Evolutionary conservation across 768 basidiomycete species (phyloP).

Genomic region (Leucosporidium yakuticum): DNA sequence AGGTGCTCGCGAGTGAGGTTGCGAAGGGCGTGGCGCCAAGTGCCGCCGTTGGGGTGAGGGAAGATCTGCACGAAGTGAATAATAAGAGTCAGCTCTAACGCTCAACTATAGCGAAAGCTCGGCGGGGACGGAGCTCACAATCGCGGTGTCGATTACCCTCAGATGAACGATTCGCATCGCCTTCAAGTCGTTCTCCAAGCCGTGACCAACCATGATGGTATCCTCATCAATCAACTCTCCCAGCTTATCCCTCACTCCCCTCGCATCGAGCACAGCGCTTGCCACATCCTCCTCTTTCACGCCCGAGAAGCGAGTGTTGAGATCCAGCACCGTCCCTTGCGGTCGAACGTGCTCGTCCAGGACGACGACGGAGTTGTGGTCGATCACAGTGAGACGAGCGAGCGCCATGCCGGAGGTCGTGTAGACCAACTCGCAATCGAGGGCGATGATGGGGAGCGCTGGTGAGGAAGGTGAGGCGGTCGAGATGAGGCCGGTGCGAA

Average conservation of each 20-base stretch:
- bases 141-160: constrained; percentile 76
- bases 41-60: constrained; percentile 70
- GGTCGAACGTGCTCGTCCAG: constrained; percentile 70
- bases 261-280: constrained; percentile 60
- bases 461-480: constrained; percentile 37
- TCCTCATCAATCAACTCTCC: constrained; percentile 65
- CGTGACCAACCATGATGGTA: constrained; percentile 68
- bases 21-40: constrained; percentile 70
- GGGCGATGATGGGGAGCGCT: constrained; percentile 68
- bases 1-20: constrained; percentile 79
- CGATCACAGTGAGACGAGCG: constrained; percentile 83
- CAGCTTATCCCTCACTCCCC: constrained; percentile 61
- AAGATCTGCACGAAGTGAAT: constrained; percentile 56
- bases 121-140: constrained; percentile 41
- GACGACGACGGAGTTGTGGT: constrained; percentile 51
- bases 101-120: not conserved
- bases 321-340: constrained; percentile 56
- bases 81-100: not conserved
- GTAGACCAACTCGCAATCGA: constrained; percentile 97
- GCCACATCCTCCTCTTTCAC: constrained; percentile 37
- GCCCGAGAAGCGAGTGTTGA: constrained; percentile 63
- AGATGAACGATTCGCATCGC: constrained; percentile 80
- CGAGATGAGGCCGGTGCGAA: constrained; percentile 44
- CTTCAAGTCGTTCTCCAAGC: constrained; percentile 88
- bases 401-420: constrained; percentile 87